Percentiles rank a stretch among this genome's conserved stretches.
Evolutionary conservation across 768 basidiomycete genomes (phyloP).

Genomic region (Mycena kentingensis): DNA sequence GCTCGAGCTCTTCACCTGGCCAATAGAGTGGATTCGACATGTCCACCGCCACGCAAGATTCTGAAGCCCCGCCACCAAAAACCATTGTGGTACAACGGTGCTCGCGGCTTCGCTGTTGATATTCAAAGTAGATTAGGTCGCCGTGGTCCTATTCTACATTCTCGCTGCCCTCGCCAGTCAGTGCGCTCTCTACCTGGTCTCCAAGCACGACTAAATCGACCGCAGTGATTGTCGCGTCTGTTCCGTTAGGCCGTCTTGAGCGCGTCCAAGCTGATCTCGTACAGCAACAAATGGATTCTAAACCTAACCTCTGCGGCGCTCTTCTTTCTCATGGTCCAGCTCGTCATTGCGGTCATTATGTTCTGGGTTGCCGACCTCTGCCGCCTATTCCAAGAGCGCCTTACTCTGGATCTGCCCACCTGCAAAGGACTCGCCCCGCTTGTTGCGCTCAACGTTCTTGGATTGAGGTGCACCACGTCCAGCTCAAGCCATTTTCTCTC

Average conservation of each 20-base stretch:
- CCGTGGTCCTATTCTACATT: constrained; percentile 64
- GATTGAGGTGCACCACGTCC: constrained; percentile 50
- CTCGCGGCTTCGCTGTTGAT: neutral
- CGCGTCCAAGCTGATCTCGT: neutral
- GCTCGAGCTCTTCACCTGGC: too few relatives aligned
- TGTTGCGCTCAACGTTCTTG: constrained; percentile 62
- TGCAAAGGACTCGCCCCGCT: constrained; percentile 58
- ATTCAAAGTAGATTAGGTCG: constrained; percentile 38
- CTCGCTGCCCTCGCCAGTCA: constrained; percentile 64
- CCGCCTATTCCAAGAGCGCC: constrained; percentile 50
- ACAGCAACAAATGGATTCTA: constrained; percentile 72
- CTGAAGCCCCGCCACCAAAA: constrained; percentile 27
- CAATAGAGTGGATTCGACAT: too few relatives aligned
- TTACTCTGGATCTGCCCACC: constrained; percentile 47
- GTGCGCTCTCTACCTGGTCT: too few relatives aligned
- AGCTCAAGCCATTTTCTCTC: neutral
- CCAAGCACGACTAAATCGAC: too few relatives aligned
- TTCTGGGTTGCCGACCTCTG: constrained; percentile 40
- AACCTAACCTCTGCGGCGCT: constrained; percentile 57
- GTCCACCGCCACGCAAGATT: too few relatives aligned
- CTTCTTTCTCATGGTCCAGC: constrained; percentile 68
- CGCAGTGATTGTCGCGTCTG: constrained; percentile 21
- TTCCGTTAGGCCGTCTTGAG: neutral
- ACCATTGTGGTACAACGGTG: constrained; percentile 30
- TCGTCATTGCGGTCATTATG: constrained; percentile 64